Percentiles rank a stretch among this genome's conserved stretches.
phyloP scores from a whole-genome alignment of 306 rosid genomes.

The Begonia masoniana region DNA sequence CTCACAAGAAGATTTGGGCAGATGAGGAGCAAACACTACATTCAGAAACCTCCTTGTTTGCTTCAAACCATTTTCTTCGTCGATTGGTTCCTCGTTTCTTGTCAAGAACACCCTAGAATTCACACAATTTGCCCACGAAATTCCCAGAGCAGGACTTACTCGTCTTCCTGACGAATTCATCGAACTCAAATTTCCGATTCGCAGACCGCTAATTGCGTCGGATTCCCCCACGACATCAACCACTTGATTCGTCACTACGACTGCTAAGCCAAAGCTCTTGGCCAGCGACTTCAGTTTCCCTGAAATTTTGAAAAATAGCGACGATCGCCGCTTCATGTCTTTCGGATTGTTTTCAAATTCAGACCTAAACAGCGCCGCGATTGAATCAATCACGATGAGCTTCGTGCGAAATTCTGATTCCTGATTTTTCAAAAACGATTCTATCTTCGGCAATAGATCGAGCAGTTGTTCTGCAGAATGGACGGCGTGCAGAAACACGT shows the following conservation, averaged over 20 bases:
- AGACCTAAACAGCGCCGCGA: conserved; percentile 74
- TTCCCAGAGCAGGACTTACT: conserved; percentile 74
- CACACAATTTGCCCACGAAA: conserved; percentile 80
- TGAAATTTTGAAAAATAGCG: conserved; percentile 57
- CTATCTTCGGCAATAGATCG: conserved; percentile 31
- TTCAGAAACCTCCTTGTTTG: conserved; percentile 35
- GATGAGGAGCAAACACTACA: conserved; percentile 77
- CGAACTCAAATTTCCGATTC: conserved; percentile 44
- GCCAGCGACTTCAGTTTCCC: conserved; percentile 54
- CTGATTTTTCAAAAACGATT: conserved; percentile 10
- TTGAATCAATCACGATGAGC: conserved; percentile 62
- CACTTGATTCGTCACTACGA: conserved; percentile 75
- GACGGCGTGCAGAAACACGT: conserved; percentile 32
- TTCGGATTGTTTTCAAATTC: conserved; percentile 54
- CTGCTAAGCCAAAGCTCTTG: conserved; percentile 40
- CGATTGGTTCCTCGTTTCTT: conserved; percentile 25
- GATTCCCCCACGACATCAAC: conserved; percentile 42
- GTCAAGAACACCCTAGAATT: conserved; percentile 73
- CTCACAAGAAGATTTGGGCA: conserved; percentile 38
- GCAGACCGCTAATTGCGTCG: conserved; percentile 33
- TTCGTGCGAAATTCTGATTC: conserved; percentile 34
- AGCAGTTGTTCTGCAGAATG: conserved; percentile 39
- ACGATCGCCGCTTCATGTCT: conserved; percentile 53
- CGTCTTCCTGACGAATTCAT: conserved; percentile 51
- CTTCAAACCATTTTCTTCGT: conserved; percentile 7